Evolutionary conservation across 2,329 filamentous ascomycete genomes (phyloP).

Genomic region (Monosporascus cannonballus): DNA sequence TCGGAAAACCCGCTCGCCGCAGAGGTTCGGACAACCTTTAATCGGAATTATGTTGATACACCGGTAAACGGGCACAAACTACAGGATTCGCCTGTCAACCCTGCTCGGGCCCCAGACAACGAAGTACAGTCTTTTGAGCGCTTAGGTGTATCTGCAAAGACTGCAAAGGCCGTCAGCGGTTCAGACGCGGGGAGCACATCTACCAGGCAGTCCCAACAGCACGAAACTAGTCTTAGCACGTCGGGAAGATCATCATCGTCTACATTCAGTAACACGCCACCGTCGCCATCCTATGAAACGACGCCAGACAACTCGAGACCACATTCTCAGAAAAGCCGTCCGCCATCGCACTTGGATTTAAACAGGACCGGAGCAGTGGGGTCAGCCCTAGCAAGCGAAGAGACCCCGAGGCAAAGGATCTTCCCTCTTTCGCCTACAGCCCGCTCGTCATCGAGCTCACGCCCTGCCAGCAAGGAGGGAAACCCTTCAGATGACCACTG

Average conservation of each 20-base stretch:
- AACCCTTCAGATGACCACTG: constrained; percentile 15
- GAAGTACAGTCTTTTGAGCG: constrained; percentile 24
- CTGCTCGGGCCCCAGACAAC: constrained; percentile 22
- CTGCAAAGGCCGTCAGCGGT: constrained; percentile 13
- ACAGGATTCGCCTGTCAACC: constrained; percentile 19
- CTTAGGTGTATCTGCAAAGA: constrained; percentile 19
- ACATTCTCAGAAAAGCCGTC: constrained; percentile 31
- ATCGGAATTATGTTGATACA: constrained; percentile 5
- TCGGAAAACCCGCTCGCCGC: not conserved
- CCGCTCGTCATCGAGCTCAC: constrained; percentile 2
- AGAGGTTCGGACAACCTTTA: not conserved
- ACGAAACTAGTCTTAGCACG: constrained; percentile 23
- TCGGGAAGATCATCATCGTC: constrained; percentile 36
- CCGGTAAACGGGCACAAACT: constrained; percentile 7
- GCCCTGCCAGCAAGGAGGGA: constrained; percentile 2
- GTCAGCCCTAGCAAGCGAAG: constrained; percentile 6
- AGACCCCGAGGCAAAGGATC: constrained; percentile 3
- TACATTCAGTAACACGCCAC: constrained; percentile 33
- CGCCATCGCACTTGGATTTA: constrained; percentile 13
- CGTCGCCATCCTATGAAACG: constrained; percentile 30
- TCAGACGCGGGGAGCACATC: constrained; percentile 14
- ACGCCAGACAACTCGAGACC: constrained; percentile 38
- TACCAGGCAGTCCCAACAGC: constrained; percentile 16
- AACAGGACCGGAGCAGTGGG: constrained; percentile 2
- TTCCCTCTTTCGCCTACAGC: constrained; percentile 7